Conservation (phyloP, 139 green algal genomes). For the Haematococcus sp. region DNA sequence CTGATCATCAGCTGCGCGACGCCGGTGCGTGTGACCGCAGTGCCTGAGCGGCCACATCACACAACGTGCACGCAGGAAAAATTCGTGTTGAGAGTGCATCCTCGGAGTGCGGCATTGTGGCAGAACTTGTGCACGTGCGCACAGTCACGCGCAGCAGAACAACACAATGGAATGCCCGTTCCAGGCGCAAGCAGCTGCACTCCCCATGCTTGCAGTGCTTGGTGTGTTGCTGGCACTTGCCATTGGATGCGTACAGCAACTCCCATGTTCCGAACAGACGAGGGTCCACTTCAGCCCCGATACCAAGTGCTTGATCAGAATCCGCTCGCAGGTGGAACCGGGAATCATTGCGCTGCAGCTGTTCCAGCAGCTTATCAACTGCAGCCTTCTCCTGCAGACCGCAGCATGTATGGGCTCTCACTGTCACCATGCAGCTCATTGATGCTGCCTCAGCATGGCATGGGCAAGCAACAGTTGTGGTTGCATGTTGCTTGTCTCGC, state of each 20-base stretch:
- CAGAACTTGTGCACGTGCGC: too few species aligned
- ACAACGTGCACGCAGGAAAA: not conserved
- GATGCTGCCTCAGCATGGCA: too few species aligned
- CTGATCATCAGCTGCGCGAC: not conserved
- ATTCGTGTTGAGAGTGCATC: too few species aligned
- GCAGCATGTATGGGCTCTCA: not conserved
- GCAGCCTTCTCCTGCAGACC: conserved; percentile 4
- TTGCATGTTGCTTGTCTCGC: too few species aligned
- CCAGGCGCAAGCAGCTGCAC: not conserved
- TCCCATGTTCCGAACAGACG: conserved; percentile 24
- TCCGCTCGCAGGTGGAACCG: not conserved
- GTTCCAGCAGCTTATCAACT: conserved; percentile 22
- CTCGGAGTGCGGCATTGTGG: too few species aligned
- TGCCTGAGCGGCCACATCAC: not conserved
- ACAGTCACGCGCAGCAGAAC: too few species aligned
- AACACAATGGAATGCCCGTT: not conserved
- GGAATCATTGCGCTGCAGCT: conserved; percentile 1
- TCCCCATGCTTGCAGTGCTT: too few species aligned
- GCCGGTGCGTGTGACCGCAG: conserved; percentile 2
- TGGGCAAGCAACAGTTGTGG: too few species aligned
- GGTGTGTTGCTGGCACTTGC: conserved; percentile 3
- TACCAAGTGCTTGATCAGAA: not conserved
- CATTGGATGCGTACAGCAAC: conserved; percentile 37
- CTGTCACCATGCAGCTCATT: too few species aligned
- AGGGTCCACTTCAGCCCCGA: not conserved